Evolutionary conservation across 805 yeast species (phyloP), one percentile per base, ranked within the genome.

Genomic region (Kuraishia molischiana): DNA sequence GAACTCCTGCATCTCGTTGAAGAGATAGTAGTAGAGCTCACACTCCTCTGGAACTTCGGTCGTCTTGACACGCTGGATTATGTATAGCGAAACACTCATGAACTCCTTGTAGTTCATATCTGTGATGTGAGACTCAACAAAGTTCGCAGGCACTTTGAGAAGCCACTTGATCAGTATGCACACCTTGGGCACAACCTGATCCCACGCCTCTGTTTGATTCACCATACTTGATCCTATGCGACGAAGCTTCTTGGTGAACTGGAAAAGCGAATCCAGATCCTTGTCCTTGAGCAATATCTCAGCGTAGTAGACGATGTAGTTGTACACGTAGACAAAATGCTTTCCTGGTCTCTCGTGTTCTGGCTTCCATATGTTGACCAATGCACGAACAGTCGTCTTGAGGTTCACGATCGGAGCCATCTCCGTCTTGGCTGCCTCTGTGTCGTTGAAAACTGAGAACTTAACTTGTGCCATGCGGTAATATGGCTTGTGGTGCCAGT

Each of bases 321-420:
- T 74, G 44, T 66, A 70, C 24, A 81, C 79, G 57, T 82, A 86
- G 9, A 75, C 76, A 53, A 87, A 90, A 57, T 90, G 96, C 47
- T 84, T 85, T 0, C 99, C 99, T 0, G 97, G 92, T 17, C 94
- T 61, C 54, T 94, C 98, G 48, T 67, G 56, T 35, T 87, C 95
- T 0, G 97, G 95, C 48, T 86, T 86, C 97, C 98, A 92, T 40
- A 92, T 84, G 45, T 76, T 81, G 1, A 89, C 75, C 29, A 92
- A 67, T 9, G 80, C 75, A 50, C 86, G 83, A 32, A 77, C 74
- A 2, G 74, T 68, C 1, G 86, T 66, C 46, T 78, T 84, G 35
- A 85, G 55, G 5, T 83, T 68, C 37, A 89, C 72, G 14, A 86
- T 61, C 0, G 65, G 52, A 1, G 72, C 62, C 72, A 90, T 74